A percentile compares a stretch with the other conserved stretches of the same genome.
Evolutionary conservation across 169 alveolate species (phyloP).

Genomic region (Perkinsus olseni): DNA sequence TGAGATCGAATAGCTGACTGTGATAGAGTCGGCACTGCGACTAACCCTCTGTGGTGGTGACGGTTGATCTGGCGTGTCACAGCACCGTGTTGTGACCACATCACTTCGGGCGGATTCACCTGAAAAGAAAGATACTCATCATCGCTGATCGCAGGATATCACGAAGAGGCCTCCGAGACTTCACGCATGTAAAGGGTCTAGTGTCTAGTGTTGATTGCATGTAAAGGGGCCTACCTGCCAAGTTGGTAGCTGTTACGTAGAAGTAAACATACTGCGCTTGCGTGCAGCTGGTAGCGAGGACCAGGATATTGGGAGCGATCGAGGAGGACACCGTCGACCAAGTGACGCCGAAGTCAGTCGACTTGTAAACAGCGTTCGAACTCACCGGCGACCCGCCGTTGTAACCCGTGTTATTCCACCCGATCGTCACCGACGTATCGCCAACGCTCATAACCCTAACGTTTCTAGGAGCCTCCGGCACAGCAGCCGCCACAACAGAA

Average conservation of each 20-base stretch:
- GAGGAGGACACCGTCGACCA: background rate
- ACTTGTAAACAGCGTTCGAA: background rate
- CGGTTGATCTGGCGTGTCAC: background rate
- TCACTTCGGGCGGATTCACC: background rate
- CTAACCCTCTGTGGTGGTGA: background rate
- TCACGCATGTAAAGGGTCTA: too few species aligned
- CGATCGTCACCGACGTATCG: background rate
- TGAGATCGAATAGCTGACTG: background rate
- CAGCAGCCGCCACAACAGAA: background rate
- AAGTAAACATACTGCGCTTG: background rate
- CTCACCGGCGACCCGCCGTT: constrained; percentile 8
- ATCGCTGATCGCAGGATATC: too few species aligned
- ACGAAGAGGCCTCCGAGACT: too few species aligned
- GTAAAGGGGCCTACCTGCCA: too few species aligned
- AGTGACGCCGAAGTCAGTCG: background rate
- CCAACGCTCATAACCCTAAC: background rate
- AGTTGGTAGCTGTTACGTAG: background rate
- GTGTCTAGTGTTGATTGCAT: too few species aligned
- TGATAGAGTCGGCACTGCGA: background rate
- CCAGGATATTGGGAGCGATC: background rate
- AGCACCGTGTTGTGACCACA: background rate
- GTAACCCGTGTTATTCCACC: constrained; percentile 11
- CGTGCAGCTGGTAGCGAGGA: background rate
- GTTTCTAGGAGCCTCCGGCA: background rate
- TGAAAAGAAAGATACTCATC: too few species aligned